These are phyloP conservation scores for Tetrahymena elliotti DNA, from an alignment of 73 alveolate species.

Conservation along the genomic window DNA sequence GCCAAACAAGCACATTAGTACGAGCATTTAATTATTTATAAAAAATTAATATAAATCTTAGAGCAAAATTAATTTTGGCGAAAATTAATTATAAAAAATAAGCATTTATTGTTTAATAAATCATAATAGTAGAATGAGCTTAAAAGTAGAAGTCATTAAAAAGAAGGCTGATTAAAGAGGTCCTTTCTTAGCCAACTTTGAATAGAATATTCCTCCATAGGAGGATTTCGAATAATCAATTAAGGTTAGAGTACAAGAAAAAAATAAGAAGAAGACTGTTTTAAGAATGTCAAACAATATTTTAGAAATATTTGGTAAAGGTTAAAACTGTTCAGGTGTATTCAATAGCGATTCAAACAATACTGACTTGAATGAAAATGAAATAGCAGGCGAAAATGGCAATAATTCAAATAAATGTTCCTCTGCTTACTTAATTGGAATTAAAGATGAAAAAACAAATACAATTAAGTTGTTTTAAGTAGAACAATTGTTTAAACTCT, in stretches of 20 bases:
- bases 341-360: background rate
- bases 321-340: background rate
- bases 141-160: background rate
- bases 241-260: background rate
- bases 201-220: background rate
- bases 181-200: background rate
- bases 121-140: background rate
- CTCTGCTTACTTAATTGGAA: background rate
- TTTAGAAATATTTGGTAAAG: background rate
- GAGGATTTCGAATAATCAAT: background rate
- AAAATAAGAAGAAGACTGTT: background rate
- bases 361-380: background rate
- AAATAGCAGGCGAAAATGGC: background rate
- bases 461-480: background rate
- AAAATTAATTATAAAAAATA: background rate
- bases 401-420: background rate
- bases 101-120: background rate
- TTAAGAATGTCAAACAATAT: background rate
- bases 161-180: background rate
- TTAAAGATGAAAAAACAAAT: background rate
- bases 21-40: background rate
- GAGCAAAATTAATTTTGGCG: conserved; percentile 1
- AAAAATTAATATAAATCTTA: background rate
- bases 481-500: background rate
- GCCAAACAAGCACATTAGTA: background rate